Evolutionary conservation across 768 basidiomycete genomes (phyloP).

Genomic region (Epithele typhae): DNA sequence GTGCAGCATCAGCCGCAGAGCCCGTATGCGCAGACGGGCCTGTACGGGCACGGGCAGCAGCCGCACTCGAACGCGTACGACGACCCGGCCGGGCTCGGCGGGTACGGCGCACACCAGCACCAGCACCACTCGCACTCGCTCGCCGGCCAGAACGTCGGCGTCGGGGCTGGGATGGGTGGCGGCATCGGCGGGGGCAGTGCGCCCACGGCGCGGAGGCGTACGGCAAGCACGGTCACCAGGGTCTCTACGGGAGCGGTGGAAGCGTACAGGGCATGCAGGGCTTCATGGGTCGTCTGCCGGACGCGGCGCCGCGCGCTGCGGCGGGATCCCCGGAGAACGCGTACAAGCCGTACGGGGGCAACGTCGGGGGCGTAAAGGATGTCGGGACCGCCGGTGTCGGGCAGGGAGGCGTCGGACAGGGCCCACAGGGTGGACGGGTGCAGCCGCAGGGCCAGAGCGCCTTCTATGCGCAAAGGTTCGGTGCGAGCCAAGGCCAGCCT

Average conservation of each 20-base stretch:
- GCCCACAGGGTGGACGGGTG: conserved; percentile 37
- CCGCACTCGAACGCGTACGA: conserved; percentile 47
- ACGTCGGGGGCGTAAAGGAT: conserved; percentile 55
- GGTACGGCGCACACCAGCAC: conserved; percentile 42
- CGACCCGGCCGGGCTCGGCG: conserved; percentile 21
- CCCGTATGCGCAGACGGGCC: conserved; percentile 56
- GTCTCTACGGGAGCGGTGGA: conserved; percentile 41
- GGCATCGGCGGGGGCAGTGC: too few relatives aligned
- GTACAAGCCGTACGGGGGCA: conserved; percentile 68
- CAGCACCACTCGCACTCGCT: conserved; percentile 53
- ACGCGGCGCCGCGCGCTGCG: conserved; percentile 36
- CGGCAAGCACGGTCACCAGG: conserved; percentile 42
- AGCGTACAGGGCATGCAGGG: conserved; percentile 55
- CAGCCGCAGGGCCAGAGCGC: conserved; percentile 41
- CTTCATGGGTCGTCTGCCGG: conserved; percentile 62
- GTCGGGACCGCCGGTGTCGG: conserved; percentile 41
- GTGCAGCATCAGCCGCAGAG: conserved; percentile 45
- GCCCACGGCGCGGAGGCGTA: conserved; percentile 35
- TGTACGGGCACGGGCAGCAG: conserved; percentile 69
- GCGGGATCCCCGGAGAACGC: conserved; percentile 65
- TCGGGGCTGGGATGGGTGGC: conserved; percentile 31
- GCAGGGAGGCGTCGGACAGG: conserved; percentile 32
- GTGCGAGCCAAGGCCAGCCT: conserved; percentile 38
- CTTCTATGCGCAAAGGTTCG: conserved; percentile 43
- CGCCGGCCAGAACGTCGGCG: conserved; percentile 27